Percentiles rank a stretch among this genome's conserved stretches.
These are phyloP conservation scores for Pyricularia sp. DNA, from an alignment of 2,329 filamentous ascomycete species.

Conservation along the genomic window DNA sequence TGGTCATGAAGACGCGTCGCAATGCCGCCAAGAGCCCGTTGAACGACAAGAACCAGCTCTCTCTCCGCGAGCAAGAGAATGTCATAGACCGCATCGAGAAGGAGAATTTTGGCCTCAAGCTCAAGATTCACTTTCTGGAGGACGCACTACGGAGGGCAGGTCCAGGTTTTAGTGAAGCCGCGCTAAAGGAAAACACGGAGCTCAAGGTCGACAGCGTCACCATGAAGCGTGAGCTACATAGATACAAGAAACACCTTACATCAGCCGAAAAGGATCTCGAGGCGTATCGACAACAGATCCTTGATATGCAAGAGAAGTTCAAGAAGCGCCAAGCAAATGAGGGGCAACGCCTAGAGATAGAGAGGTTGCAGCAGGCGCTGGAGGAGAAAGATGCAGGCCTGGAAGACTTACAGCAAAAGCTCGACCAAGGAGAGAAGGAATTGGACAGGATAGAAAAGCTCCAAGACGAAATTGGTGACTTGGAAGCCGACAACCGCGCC, in stretches of 20 bases:
- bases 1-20: slow-evolving; percentile 52
- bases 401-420: slow-evolving; percentile 44
- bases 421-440: slow-evolving; percentile 43
- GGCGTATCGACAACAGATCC: slow-evolving; percentile 65
- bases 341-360: slow-evolving; percentile 47
- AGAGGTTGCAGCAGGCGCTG: slow-evolving; percentile 41
- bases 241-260: slow-evolving; percentile 72
- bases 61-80: slow-evolving; percentile 86
- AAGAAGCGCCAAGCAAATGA: slow-evolving; percentile 65
- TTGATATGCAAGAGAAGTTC: slow-evolving; percentile 69
- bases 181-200: slow-evolving; percentile 88
- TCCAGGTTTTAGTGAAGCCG: slow-evolving; percentile 77
- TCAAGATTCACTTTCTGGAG: slow-evolving; percentile 95
- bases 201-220: slow-evolving; percentile 87
- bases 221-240: slow-evolving; percentile 74
- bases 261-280: slow-evolving; percentile 80
- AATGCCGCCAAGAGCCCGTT: slow-evolving; percentile 50
- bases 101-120: slow-evolving; percentile 92
- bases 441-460: slow-evolving; percentile 51
- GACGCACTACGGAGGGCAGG: slow-evolving; percentile 79
- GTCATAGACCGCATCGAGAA: slow-evolving; percentile 95
- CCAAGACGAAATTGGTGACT: slow-evolving; percentile 60
- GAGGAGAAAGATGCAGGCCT: slow-evolving; percentile 48
- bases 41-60: slow-evolving; percentile 80
- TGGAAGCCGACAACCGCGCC: slow-evolving; percentile 62